Evolutionary conservation across 192 early-diverging fungal genomes (phyloP).

Genomic region (Coemansia sp.): DNA sequence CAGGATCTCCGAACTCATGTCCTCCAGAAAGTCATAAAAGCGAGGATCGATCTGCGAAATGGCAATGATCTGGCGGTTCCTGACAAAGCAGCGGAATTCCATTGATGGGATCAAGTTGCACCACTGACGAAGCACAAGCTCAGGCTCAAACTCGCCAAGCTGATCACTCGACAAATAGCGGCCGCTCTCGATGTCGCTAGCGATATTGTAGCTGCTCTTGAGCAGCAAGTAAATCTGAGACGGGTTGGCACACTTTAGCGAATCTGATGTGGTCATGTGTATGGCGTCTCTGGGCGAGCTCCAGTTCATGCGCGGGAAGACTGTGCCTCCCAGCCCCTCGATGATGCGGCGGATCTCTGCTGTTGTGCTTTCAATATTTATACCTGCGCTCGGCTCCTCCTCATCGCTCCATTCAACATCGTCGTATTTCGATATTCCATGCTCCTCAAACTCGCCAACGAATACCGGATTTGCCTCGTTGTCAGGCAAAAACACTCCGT

Average conservation of each 20-base stretch:
- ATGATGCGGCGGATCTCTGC: constrained; percentile 64
- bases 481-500: constrained; percentile 81
- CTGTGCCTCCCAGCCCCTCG: constrained; percentile 69
- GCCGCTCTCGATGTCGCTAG: constrained; percentile 80
- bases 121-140: constrained; percentile 90
- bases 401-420: constrained; percentile 44
- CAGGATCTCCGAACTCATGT: constrained; percentile 60
- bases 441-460: constrained; percentile 23
- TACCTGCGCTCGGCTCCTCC: constrained; percentile 21
- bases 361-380: constrained; percentile 19
- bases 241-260: constrained; percentile 71
- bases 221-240: constrained; percentile 86
- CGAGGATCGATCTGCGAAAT: constrained; percentile 88
- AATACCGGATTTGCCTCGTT: constrained; percentile 53
- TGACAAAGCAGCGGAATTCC: constrained; percentile 97
- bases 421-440: constrained; percentile 19
- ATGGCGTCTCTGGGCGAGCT: constrained; percentile 90
- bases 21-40: constrained; percentile 75
- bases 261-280: constrained; percentile 83
- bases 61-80: constrained; percentile 65
- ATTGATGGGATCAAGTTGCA: constrained; percentile 84
- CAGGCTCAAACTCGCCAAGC: constrained; percentile 39
- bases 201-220: constrained; percentile 90
- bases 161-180: constrained; percentile 57
- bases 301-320: constrained; percentile 97